Evolutionary conservation across 192 early-diverging fungal species (phyloP).

Genomic region (Haplosporangium gracile): DNA sequence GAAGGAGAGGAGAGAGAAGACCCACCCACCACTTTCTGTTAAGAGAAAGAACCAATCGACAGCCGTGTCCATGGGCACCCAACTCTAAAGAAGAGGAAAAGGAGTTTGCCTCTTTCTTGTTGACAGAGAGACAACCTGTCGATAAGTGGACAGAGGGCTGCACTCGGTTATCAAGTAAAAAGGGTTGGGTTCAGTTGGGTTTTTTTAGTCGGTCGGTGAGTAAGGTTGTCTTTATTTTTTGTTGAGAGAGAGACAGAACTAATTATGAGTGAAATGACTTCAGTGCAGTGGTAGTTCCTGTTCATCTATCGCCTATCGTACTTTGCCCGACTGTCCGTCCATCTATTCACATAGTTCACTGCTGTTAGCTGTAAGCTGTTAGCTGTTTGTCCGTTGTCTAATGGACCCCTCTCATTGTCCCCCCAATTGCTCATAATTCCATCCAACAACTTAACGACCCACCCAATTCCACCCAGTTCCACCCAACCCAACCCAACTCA

Average conservation of each 20-base stretch:
- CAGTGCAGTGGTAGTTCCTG: too few relatives aligned
- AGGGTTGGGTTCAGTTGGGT: too few relatives aligned
- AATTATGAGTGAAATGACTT: too few relatives aligned
- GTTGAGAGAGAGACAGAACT: too few relatives aligned
- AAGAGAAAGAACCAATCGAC: slow-evolving; percentile 20
- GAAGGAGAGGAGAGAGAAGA: background rate
- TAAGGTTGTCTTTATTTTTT: too few relatives aligned
- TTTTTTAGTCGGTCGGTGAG: too few relatives aligned
- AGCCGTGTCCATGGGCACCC: slow-evolving; percentile 21
- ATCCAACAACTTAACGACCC: background rate
- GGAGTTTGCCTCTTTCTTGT: background rate
- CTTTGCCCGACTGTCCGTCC: too few relatives aligned
- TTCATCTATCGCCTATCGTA: too few relatives aligned
- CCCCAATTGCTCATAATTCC: slow-evolving; percentile 1
- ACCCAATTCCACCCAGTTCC: background rate
- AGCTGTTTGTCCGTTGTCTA: background rate
- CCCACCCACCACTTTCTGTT: background rate
- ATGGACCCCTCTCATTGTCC: background rate
- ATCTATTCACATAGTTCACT: too few relatives aligned
- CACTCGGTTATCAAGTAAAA: too few relatives aligned
- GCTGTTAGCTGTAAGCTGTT: background rate
- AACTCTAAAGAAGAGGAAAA: background rate
- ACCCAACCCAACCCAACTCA: background rate
- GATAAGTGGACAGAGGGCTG: background rate
- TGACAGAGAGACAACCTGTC: background rate